Conservation (phyloP, 1,284 basidiomycete genomes). For the Malassezia brasiliensis region DNA sequence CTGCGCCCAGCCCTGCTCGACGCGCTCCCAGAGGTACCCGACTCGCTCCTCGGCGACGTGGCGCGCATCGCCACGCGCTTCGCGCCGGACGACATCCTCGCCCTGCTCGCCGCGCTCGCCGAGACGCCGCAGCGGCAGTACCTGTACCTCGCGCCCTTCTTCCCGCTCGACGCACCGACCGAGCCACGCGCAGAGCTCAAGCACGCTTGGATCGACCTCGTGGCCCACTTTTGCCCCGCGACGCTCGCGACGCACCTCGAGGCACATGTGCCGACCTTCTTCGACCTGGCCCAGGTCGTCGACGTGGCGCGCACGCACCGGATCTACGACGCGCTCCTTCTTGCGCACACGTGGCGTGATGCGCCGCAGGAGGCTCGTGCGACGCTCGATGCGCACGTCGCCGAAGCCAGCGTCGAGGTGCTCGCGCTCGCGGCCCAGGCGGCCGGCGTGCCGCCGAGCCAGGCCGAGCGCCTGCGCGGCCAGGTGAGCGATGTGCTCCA, state of each 20-base stretch:
- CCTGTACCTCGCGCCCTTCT: conserved; percentile 66
- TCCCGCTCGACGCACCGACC: conserved; percentile 55
- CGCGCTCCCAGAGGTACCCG: conserved; percentile 20
- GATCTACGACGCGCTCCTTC: conserved; percentile 69
- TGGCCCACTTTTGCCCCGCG: conserved; percentile 55
- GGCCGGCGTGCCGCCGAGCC: background rate
- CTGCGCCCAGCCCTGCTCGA: conserved; percentile 21
- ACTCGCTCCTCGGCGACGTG: conserved; percentile 20
- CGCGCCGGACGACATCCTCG: conserved; percentile 57
- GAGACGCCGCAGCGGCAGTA: conserved; percentile 57
- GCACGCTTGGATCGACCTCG: conserved; percentile 11
- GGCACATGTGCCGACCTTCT: conserved; percentile 54
- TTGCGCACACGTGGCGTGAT: conserved; percentile 64
- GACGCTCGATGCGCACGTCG: conserved; percentile 25
- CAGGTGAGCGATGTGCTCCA: background rate
- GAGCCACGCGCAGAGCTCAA: conserved; percentile 16
- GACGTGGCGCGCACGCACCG: conserved; percentile 60
- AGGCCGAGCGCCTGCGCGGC: background rate
- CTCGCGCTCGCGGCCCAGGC: background rate
- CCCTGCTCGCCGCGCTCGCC: conserved; percentile 47
- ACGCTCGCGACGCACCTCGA: conserved; percentile 62
- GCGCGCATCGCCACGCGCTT: conserved; percentile 64
- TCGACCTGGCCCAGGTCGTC: conserved; percentile 59
- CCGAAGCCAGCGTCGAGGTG: conserved; percentile 43
- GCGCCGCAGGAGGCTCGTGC: conserved; percentile 54